A percentile compares a stretch with the other conserved stretches of the same genome.
Evolutionary conservation across 805 yeast species (phyloP).

Genomic region (Metschnikowia chrysomelidarum): DNA sequence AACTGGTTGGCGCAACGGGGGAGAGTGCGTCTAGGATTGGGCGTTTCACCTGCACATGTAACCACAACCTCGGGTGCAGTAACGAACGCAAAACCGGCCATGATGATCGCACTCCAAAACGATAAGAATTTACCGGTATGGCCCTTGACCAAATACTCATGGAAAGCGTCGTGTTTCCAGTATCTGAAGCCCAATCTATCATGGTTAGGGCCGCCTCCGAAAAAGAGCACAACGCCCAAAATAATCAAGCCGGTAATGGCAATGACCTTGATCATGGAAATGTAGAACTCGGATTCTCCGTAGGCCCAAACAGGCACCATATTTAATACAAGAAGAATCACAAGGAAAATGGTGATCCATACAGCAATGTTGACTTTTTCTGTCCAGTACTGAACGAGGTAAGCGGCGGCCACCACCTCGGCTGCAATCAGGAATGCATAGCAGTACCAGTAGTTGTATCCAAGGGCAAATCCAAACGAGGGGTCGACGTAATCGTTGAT

Average conservation of each 20-base stretch:
- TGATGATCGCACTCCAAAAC: conserved; percentile 26
- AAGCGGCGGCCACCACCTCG: conserved; percentile 21
- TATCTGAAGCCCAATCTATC: conserved; percentile 22
- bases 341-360: conserved; percentile 36
- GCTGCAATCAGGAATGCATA: conserved; percentile 20
- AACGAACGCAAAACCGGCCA: conserved; percentile 27
- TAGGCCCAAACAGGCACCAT: conserved; percentile 18
- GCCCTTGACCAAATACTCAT: conserved; percentile 39
- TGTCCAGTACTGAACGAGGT: conserved; percentile 21
- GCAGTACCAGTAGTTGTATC: conserved; percentile 22
- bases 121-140: conserved; percentile 22
- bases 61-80: conserved; percentile 53
- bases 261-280: conserved; percentile 20
- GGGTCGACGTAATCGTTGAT: conserved; percentile 19
- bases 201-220: conserved; percentile 23
- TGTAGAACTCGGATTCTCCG: conserved; percentile 21
- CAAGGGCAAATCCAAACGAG: conserved; percentile 22
- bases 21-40: conserved; percentile 56
- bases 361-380: conserved; percentile 32
- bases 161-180: conserved; percentile 33
- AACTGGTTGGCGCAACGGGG: conserved; percentile 62
- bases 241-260: conserved; percentile 22
- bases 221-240: conserved; percentile 21
- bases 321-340: conserved; percentile 12
- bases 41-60: conserved; percentile 56